Evolutionary conservation across 129 eudicot genomes (phyloP).

Genomic region (Helianthus tuberosus): DNA sequence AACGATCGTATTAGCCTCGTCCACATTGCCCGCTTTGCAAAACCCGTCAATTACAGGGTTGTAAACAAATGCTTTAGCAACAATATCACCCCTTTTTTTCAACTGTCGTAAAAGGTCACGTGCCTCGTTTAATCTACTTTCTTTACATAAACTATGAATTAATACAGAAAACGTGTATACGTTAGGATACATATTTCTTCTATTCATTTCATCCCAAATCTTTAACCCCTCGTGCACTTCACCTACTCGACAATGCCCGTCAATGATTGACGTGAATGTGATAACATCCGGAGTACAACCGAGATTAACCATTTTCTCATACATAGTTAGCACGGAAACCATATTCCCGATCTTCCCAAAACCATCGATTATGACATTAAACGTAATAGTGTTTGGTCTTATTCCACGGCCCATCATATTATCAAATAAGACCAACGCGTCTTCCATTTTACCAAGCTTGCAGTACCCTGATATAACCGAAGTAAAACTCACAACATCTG

Average conservation of each 20-base stretch:
- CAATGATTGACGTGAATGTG: constrained; percentile 72
- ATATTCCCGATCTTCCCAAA: constrained; percentile 74
- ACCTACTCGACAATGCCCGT: constrained; percentile 70
- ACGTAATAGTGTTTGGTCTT: constrained; percentile 63
- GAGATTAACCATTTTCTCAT: constrained; percentile 51
- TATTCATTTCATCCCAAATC: constrained; percentile 63
- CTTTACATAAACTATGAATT: constrained; percentile 66
- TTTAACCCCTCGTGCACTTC: constrained; percentile 57
- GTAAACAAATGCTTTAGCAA: constrained; percentile 69
- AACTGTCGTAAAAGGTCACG: constrained; percentile 61
- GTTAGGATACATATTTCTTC: constrained; percentile 60
- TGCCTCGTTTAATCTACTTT: constrained; percentile 71
- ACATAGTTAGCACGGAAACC: constrained; percentile 45
- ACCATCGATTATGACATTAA: constrained; percentile 73
- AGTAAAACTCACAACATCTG: constrained; percentile 77
- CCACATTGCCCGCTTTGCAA: constrained; percentile 85
- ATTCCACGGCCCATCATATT: constrained; percentile 62
- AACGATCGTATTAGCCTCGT: constrained; percentile 73
- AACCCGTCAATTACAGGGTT: constrained; percentile 95
- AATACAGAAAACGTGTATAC: constrained; percentile 65
- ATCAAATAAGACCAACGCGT: constrained; percentile 53
- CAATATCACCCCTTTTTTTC: constrained; percentile 53
- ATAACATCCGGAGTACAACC: constrained; percentile 79
- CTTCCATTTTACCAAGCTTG: constrained; percentile 63
- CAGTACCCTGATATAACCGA: constrained; percentile 75